Evolutionary conservation across 2,329 filamentous ascomycete genomes (phyloP), one percentile per base, ranked within the genome.

Genomic region (Drechmeria coniospora): DNA sequence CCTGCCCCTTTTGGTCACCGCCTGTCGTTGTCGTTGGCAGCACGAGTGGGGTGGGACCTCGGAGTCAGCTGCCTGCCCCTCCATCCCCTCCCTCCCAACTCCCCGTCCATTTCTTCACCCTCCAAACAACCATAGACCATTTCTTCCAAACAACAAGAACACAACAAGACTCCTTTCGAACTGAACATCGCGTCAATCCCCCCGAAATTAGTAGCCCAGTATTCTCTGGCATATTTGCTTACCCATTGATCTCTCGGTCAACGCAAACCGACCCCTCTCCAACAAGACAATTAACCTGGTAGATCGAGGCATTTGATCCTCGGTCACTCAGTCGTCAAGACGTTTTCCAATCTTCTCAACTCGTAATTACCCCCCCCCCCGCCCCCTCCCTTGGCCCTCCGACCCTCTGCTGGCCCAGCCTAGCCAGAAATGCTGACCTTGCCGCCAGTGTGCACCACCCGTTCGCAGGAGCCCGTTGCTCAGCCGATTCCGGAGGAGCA

Each of bases 271-370:
- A 14, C 15, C 18, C 23, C 24, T 16, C 25, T 27, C 5, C 31
- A 30, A 33, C 32, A 32, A 30, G 31, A 34, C 32, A 35, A 32
- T 32, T 30, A 33, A 33, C 28, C 36, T 36, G 28, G 26, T 38
- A 34, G 65, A 68, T 68, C 68, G 66, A 68, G 64, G 51, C 43
- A 31, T 38, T 36, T 45, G 39, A 43, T 30, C 47, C 51, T 57
- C 74, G 72, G 61, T 79, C 74, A 60, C 57, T 50, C 49, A 56
- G 55, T 59, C 76, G 78, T 70, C 82, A 93, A 81, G 64, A 93
- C 83, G 86, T 94, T 93, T 78, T 87, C 84, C 68, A 94, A 92
- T 65, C 79, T 92, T 48, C 78, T 94, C 46, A 90, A 90, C 73
- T 93, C 84, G 86, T 93, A 71, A 57, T 83, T 52, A 12, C 42